Evolutionary conservation across 257 asterid genomes (phyloP).

Genomic region (Solanum medicagineum): DNA sequence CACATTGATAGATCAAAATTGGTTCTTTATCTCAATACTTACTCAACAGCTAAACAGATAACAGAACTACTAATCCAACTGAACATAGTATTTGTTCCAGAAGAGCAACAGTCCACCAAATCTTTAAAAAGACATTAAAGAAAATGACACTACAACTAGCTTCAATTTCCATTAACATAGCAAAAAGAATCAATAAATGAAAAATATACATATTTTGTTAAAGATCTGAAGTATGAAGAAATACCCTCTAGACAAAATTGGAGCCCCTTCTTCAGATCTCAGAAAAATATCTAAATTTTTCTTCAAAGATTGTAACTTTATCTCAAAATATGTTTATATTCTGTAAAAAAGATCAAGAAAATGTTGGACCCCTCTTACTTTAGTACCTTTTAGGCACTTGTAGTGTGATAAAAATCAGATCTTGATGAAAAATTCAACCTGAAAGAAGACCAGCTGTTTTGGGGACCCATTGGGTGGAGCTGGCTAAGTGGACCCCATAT

Average conservation of each 20-base stretch:
- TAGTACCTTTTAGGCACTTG: neutral
- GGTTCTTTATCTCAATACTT: neutral
- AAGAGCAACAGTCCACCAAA: neutral
- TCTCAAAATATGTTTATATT: neutral
- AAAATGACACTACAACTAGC: neutral
- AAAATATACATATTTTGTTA: neutral
- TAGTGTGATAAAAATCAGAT: constrained; percentile 2
- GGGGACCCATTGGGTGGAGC: neutral
- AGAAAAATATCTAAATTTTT: neutral
- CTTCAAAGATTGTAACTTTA: neutral
- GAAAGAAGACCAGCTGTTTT: constrained; percentile 35
- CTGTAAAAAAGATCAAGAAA: neutral
- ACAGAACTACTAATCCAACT: neutral
- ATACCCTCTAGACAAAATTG: neutral
- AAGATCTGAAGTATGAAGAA: neutral
- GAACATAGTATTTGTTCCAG: neutral
- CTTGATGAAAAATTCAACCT: neutral
- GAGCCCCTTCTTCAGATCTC: neutral
- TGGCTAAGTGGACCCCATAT: neutral
- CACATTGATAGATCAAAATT: neutral
- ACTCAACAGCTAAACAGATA: neutral
- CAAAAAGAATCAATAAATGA: neutral
- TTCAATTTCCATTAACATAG: neutral
- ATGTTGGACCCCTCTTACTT: neutral
- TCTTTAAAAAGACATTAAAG: neutral